These are phyloP conservation scores for Hemerocallis citrina DNA, from an alignment of 106 monocot genomes.

Conservation along the genomic window DNA sequence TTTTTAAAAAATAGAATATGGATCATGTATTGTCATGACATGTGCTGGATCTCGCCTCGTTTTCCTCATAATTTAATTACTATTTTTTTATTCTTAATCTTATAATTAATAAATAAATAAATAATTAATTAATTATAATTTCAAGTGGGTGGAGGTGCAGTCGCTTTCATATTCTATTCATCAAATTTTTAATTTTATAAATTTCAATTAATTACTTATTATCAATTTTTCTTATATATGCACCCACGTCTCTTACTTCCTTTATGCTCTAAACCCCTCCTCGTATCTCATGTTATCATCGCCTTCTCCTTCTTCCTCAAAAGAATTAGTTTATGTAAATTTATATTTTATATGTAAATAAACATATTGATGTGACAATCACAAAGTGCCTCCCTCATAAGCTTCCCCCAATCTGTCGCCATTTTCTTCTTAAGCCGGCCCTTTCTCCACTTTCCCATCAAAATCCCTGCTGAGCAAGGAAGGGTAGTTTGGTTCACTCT, in stretches of 20 bases:
- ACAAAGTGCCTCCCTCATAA: background rate
- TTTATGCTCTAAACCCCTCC: no score
- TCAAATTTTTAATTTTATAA: no score
- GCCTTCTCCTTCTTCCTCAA: no score
- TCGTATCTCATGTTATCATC: no score
- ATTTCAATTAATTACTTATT: background rate
- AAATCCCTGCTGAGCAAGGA: background rate
- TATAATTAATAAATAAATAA: background rate
- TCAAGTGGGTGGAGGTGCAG: background rate
- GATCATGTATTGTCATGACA: no score
- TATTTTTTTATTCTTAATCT: no score
- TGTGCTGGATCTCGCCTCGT: constrained; percentile 9
- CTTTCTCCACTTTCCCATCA: background rate
- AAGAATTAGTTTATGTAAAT: background rate
- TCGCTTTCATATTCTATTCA: constrained; percentile 5
- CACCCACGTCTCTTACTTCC: background rate
- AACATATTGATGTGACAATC: no score
- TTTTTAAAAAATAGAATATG: no score
- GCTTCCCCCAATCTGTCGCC: background rate
- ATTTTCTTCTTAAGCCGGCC: background rate
- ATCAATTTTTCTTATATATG: background rate
- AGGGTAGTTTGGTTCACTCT: no score
- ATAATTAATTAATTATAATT: no score
- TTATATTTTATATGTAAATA: background rate
- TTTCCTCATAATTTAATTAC: constrained; percentile 1